phyloP scores from a whole-genome alignment of 2,329 filamentous ascomycete species.

The Colletotrichum costaricense region DNA sequence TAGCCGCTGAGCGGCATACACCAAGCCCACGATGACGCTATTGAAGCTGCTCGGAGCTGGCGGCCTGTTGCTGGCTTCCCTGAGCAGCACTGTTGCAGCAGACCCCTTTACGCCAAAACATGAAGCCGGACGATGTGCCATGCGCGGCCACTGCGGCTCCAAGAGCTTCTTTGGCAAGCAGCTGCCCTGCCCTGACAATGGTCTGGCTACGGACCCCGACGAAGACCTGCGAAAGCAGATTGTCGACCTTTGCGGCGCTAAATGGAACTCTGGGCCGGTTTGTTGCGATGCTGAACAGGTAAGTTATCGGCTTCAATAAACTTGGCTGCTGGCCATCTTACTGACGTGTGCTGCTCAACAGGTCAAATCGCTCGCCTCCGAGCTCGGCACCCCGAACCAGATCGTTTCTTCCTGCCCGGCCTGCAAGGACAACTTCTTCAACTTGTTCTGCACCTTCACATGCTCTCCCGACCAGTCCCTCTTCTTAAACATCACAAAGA shows the following conservation, averaged over 20 bases:
- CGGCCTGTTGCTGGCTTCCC: conserved; percentile 42
- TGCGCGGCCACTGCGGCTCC: conserved; percentile 91
- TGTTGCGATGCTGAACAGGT: conserved; percentile 89
- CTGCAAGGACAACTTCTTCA: conserved; percentile 98
- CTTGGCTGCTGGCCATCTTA: neutral
- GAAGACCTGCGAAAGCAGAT: conserved; percentile 79
- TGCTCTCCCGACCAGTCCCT: conserved; percentile 97
- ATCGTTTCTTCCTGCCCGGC: conserved; percentile 95
- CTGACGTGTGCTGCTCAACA: conserved; percentile 46
- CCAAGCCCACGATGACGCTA: conserved; percentile 24
- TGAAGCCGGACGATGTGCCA: conserved; percentile 88
- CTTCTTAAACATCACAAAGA: conserved; percentile 91
- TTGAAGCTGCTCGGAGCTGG: conserved; percentile 45
- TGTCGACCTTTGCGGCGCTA: conserved; percentile 84
- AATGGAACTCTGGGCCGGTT: conserved; percentile 86
- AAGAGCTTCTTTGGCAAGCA: conserved; percentile 90
- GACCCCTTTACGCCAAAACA: conserved; percentile 70
- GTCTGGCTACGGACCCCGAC: conserved; percentile 78
- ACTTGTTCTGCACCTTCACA: conserved; percentile 97
- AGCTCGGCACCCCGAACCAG: conserved; percentile 86
- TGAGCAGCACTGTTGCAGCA: conserved; percentile 38
- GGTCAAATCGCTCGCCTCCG: conserved; percentile 83
- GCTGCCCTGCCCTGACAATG: conserved; percentile 94
- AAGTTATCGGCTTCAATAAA: conserved; percentile 36
- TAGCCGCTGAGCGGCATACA: conserved; percentile 32